Conservation (phyloP, 2,329 filamentous ascomycete species). For the Myriosclerotinia scirpicola region DNA sequence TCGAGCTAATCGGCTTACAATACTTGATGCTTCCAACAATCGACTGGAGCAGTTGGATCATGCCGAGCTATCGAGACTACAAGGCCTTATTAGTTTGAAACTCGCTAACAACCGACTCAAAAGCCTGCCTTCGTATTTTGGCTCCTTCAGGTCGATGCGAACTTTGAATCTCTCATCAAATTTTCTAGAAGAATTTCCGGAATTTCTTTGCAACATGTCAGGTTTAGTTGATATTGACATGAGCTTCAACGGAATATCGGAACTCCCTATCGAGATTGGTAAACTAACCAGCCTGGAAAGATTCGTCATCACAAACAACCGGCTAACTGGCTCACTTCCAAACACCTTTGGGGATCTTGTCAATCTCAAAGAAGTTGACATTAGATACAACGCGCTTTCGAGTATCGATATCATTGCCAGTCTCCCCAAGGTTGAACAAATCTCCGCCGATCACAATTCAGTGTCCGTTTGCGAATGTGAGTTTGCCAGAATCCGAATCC, state of each 20-base stretch:
- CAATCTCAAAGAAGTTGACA: conserved; percentile 85
- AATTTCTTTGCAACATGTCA: conserved; percentile 78
- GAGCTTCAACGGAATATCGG: conserved; percentile 89
- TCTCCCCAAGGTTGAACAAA: conserved; percentile 81
- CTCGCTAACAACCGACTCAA: conserved; percentile 90
- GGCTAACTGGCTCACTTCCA: conserved; percentile 73
- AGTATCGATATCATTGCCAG: conserved; percentile 85
- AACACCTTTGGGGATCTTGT: conserved; percentile 68
- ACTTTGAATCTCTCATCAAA: conserved; percentile 94
- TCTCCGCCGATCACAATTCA: conserved; percentile 88
- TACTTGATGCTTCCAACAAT: conserved; percentile 94
- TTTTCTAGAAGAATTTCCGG: conserved; percentile 79
- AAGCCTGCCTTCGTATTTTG: conserved; percentile 77
- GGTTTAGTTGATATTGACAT: conserved; percentile 90
- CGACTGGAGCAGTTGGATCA: conserved; percentile 82
- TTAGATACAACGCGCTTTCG: conserved; percentile 87
- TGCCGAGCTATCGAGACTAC: conserved; percentile 74
- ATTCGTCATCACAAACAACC: conserved; percentile 94
- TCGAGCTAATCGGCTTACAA: conserved; percentile 77
- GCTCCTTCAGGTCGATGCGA: conserved; percentile 73
- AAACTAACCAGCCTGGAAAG: conserved; percentile 78
- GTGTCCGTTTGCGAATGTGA: conserved; percentile 86
- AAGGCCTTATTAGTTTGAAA: conserved; percentile 81
- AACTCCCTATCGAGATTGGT: conserved; percentile 75
- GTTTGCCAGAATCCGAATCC: conserved; percentile 79